These are phyloP conservation scores for Elaeagnus macrophylla DNA, from an alignment of 306 rosid genomes.

Conservation along the genomic window DNA sequence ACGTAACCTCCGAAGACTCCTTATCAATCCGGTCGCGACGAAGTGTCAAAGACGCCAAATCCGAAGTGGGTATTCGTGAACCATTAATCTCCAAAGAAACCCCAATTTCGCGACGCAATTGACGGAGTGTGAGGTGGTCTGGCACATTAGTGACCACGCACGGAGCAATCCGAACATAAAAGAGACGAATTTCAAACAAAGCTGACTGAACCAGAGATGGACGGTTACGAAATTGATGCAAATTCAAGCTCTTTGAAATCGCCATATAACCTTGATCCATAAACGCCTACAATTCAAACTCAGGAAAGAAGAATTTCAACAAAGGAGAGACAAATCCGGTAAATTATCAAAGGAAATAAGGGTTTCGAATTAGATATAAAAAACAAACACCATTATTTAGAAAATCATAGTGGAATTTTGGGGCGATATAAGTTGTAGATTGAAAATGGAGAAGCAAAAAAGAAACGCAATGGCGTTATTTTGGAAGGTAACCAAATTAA, in stretches of 20 bases:
- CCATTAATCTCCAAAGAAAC: conserved; percentile 57
- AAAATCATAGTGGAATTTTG: no score
- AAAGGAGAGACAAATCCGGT: no score
- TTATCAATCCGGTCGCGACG: conserved; percentile 61
- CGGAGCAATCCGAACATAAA: conserved; percentile 62
- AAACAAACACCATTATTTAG: no score
- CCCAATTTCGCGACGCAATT: conserved; percentile 53
- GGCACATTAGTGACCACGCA: conserved; percentile 52
- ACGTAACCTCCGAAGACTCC: conserved; percentile 70
- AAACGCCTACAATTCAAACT: neutral
- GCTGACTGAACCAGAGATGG: conserved; percentile 39
- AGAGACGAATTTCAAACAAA: conserved; percentile 52
- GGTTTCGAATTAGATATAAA: no score
- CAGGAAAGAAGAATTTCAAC: no score
- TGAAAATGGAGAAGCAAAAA: no score
- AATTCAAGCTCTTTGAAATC: conserved; percentile 33
- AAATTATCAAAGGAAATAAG: no score
- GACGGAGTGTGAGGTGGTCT: conserved; percentile 45
- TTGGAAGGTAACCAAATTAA: no score
- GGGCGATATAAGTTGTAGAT: no score
- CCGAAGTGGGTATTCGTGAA: conserved; percentile 34
- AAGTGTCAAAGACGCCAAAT: conserved; percentile 37
- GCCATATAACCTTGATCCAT: conserved; percentile 47
- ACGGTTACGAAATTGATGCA: conserved; percentile 25
- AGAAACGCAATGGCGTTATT: no score